Conservation (phyloP, 2,329 filamentous ascomycete genomes). For the Xylariomycetidae sp. region DNA sequence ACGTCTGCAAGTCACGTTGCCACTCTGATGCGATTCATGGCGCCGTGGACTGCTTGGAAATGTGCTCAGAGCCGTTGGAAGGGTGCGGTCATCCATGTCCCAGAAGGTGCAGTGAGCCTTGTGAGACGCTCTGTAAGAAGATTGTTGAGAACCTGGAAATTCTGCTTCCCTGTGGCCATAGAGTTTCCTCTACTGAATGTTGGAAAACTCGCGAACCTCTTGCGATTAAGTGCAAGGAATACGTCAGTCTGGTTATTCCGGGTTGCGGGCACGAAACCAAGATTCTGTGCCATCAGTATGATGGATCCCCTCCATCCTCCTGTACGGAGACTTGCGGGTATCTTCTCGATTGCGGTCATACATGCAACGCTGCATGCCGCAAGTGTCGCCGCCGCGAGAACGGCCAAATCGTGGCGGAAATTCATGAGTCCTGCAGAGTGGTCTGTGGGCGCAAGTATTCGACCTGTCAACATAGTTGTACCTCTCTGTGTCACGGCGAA, state of each 20-base stretch:
- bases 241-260: constrained; percentile 43
- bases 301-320: constrained; percentile 32
- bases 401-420: constrained; percentile 20
- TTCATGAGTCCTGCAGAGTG: constrained; percentile 45
- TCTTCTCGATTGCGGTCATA: constrained; percentile 53
- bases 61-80: constrained; percentile 35
- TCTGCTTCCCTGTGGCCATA: constrained; percentile 39
- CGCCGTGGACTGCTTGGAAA: constrained; percentile 39
- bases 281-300: constrained; percentile 46
- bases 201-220: constrained; percentile 39
- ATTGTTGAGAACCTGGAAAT: constrained; percentile 24
- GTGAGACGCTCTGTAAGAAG: constrained; percentile 32
- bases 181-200: constrained; percentile 26
- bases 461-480: constrained; percentile 55
- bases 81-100: constrained; percentile 43
- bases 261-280: constrained; percentile 50
- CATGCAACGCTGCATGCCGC: constrained; percentile 45
- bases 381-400: constrained; percentile 38
- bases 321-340: constrained; percentile 46
- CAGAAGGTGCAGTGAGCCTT: constrained; percentile 37
- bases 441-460: constrained; percentile 45
- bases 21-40: constrained; percentile 44
- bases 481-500: constrained; percentile 45
- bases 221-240: constrained; percentile 42
- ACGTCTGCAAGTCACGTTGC: constrained; percentile 40